These are phyloP conservation scores for Ophiostoma himal-ulmi DNA, from an alignment of 2,329 filamentous ascomycete species.

Conservation along the genomic window DNA sequence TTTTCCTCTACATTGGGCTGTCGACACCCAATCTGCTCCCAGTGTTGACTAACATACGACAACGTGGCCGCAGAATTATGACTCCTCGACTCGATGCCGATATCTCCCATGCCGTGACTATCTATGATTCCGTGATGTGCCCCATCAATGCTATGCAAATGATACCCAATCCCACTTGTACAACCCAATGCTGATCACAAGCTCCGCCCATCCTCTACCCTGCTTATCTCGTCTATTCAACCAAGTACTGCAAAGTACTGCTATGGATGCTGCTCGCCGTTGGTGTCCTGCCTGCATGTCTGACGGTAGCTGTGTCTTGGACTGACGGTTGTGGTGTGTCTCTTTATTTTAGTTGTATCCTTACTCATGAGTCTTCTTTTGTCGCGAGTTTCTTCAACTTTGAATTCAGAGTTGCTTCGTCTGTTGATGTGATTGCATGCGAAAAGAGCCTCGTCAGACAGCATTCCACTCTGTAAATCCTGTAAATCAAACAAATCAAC, in stretches of 20 bases:
- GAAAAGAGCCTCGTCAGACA: no score
- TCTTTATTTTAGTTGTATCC: not conserved
- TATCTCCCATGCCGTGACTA: no score
- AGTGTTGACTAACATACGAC: not conserved
- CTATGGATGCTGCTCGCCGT: not conserved
- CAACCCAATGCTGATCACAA: constrained; percentile 5
- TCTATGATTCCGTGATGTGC: no score
- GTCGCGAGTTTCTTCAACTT: no score
- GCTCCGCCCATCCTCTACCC: not conserved
- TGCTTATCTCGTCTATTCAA: not conserved
- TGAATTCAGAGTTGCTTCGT: no score
- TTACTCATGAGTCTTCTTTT: no score
- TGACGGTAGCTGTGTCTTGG: not conserved
- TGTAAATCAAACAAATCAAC: not conserved
- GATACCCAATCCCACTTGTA: not conserved
- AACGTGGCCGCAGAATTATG: not conserved
- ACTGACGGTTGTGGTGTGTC: not conserved
- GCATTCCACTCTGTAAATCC: not conserved
- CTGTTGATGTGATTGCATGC: no score
- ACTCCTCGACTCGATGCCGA: not conserved
- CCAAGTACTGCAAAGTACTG: not conserved
- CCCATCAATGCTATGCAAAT: not conserved
- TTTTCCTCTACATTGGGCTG: not conserved
- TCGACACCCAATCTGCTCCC: not conserved
- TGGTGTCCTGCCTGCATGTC: constrained; percentile 1